A percentile compares a stretch with the other conserved stretches of the same genome.
These are phyloP conservation scores for Pichia paraexigua DNA, from an alignment of 805 yeast genomes.

Conservation along the genomic window DNA sequence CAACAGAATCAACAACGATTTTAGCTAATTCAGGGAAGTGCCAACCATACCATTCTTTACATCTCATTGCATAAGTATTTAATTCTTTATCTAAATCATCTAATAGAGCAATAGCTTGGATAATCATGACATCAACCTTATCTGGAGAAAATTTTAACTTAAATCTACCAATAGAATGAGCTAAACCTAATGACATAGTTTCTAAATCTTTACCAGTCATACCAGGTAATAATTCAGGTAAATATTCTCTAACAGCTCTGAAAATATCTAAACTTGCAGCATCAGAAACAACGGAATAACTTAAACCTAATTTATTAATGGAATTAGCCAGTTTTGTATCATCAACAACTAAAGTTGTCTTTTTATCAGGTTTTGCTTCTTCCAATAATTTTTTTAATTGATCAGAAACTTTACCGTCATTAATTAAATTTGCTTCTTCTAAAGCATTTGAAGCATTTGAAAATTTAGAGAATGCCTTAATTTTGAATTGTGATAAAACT, in stretches of 20 bases:
- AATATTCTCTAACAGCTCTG: slow-evolving; percentile 90
- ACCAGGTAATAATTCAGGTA: slow-evolving; percentile 93
- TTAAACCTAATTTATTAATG: slow-evolving; percentile 86
- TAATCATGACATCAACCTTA: slow-evolving; percentile 98
- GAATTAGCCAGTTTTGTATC: slow-evolving; percentile 96
- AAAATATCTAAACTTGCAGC: slow-evolving; percentile 90
- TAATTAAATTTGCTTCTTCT: slow-evolving; percentile 86
- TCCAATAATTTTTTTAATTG: slow-evolving; percentile 72
- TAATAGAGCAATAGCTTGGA: slow-evolving; percentile 94
- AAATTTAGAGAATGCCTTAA: slow-evolving; percentile 93
- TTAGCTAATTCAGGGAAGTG: slow-evolving; percentile 99
- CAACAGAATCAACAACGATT: slow-evolving; percentile 91
- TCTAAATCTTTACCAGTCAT: slow-evolving; percentile 73
- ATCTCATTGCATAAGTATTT: slow-evolving; percentile 97
- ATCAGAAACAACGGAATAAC: slow-evolving; percentile 85
- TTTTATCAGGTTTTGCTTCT: slow-evolving; percentile 71
- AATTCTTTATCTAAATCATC: slow-evolving; percentile 97
- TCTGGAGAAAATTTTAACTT: slow-evolving; percentile 96
- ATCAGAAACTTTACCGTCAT: slow-evolving; percentile 89
- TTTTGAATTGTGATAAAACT: slow-evolving; percentile 83
- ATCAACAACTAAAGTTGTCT: slow-evolving; percentile 80
- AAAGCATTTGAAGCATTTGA: slow-evolving; percentile 91
- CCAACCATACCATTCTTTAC: slow-evolving; percentile 99
- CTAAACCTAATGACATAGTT: slow-evolving; percentile 96
- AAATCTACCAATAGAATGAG: slow-evolving; percentile 98